Evolutionary conservation across 140 eudicot genomes (phyloP).

Genomic region (Senecio squalidus): DNA sequence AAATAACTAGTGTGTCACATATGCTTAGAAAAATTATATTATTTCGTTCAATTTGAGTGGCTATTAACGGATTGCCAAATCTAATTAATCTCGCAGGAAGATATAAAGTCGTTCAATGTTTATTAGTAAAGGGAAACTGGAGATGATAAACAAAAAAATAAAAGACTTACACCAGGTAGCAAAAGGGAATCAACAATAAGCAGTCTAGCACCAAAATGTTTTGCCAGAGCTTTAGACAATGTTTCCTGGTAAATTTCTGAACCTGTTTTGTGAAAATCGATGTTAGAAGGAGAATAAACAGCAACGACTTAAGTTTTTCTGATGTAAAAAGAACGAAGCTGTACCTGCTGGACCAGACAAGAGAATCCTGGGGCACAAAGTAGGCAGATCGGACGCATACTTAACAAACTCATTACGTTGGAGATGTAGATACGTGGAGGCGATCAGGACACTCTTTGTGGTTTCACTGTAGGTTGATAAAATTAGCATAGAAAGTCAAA

Average conservation of each 20-base stretch:
- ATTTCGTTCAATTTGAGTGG: too few relatives aligned
- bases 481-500: slow-evolving; percentile 16
- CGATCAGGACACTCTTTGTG: slow-evolving; percentile 78
- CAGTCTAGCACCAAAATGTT: slow-evolving; percentile 67
- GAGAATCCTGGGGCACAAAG: slow-evolving; percentile 72
- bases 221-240: slow-evolving; percentile 80
- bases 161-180: slow-evolving; percentile 81
- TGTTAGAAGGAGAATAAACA: background rate
- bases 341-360: slow-evolving; percentile 96
- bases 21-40: background rate
- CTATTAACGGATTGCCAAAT: too few relatives aligned
- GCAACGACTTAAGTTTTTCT: background rate
- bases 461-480: slow-evolving; percentile 54
- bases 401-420: slow-evolving; percentile 63
- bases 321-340: background rate
- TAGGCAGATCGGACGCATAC: slow-evolving; percentile 67
- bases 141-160: background rate
- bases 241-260: slow-evolving; percentile 95
- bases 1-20: background rate
- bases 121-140: too few relatives aligned
- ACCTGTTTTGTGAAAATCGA: slow-evolving; percentile 37
- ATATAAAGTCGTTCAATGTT: too few relatives aligned
- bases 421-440: slow-evolving; percentile 78
- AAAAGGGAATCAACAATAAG: slow-evolving; percentile 71
- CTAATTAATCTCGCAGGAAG: too few relatives aligned